A percentile compares a stretch with the other conserved stretches of the same genome.
phyloP scores from a whole-genome alignment of 805 yeast species.

The Candida boidinii region DNA sequence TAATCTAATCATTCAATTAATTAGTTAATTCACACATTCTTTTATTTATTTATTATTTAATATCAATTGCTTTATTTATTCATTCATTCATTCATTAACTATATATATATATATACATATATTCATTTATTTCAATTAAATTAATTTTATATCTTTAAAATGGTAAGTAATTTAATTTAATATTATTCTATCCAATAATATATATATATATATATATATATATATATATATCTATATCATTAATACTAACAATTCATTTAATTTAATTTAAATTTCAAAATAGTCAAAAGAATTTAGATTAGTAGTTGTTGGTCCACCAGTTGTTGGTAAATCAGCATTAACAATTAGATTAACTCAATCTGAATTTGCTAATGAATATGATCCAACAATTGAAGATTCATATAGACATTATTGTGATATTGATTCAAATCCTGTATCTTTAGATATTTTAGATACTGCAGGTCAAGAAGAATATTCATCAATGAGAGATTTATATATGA shows the following conservation, averaged over 20 bases:
- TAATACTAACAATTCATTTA: too few species aligned
- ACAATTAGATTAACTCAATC: slow-evolving; percentile 93
- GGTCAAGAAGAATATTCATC: slow-evolving; percentile 97
- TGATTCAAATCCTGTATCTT: slow-evolving; percentile 66
- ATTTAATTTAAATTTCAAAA: too few species aligned
- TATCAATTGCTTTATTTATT: too few species aligned
- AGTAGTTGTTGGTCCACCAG: slow-evolving; percentile 98
- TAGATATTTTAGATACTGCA: slow-evolving; percentile 94
- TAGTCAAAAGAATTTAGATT: slow-evolving; percentile 74
- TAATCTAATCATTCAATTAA: too few species aligned
- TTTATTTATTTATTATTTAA: too few species aligned
- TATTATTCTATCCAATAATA: background rate
- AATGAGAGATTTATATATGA: slow-evolving; percentile 89
- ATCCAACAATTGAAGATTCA: slow-evolving; percentile 94
- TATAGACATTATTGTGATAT: slow-evolving; percentile 82
- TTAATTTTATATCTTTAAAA: background rate
- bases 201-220: slow-evolving; percentile 1
- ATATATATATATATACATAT: too few species aligned
- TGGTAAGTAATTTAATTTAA: background rate
- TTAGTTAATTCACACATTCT: too few species aligned
- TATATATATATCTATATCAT: too few species aligned
- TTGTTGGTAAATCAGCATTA: slow-evolving; percentile 95
- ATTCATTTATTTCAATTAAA: background rate
- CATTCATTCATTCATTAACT: too few species aligned
- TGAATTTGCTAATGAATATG: slow-evolving; percentile 95